Base-by-base conservation (phyloP, 23 red algal genomes). In the Chondrus crispus region DNA sequence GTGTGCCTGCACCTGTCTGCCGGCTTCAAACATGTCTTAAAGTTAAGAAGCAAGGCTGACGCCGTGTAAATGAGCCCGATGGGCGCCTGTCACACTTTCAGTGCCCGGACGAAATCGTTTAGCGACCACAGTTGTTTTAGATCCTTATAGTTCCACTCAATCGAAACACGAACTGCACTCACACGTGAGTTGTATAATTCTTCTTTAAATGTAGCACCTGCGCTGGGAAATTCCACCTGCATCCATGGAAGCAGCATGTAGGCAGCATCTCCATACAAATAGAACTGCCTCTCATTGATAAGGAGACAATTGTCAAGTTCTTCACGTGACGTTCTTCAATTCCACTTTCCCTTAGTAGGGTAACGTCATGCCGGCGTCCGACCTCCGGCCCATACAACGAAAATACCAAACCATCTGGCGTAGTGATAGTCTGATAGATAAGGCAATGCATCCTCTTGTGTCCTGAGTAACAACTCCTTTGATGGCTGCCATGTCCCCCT, bases 91-190 rank as follows among this genome's bases (percentile, higher is more conserved):
- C 13, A 2, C 26, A 76, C 35, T 20, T 76, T 41, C 71, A 41
- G 0, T 38, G 5, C 9, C 43, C 71, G 26, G 22, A 22, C 22
- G 38, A 76, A 76, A 38, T 76, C 12, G 43, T 14, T 76, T 1
- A 22, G n/a, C 10, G 71, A 39, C 71, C 28, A 47, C 37, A 26
- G 35, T 38, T 76, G 71, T 47, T 47, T 41, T 36, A 47, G 7
- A 76, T 76, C 71, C 12, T 76, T 76, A 0, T 76, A 76, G 19
- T 41, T 45, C 71, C 71, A 52, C 43, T 76, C 71, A 45, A 41
- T 38, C 22, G 14, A 76, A 24, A 47, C 43, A 45, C 13, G 12
- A 41, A 76, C 2, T 41, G 71, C 2, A 1, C 43, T 84, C 50
- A 84, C 62, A 9, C 35, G 24, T 11, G 45, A 22, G 19, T 84